phyloP scores from a whole-genome alignment of 2,329 filamentous ascomycete genomes.

The Hawksworthiomyces lignivorus region DNA sequence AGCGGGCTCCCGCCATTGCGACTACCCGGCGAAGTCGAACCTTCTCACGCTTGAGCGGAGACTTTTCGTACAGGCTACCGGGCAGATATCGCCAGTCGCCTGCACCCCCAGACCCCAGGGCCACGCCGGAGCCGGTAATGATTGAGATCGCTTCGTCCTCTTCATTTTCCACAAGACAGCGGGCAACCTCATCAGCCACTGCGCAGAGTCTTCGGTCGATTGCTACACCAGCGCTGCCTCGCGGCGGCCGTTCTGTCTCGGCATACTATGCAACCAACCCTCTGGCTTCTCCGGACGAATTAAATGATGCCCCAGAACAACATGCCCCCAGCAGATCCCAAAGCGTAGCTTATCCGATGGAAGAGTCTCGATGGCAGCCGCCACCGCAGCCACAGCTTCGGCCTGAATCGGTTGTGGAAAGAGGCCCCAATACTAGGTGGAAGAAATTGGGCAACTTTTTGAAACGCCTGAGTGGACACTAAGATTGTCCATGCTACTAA shows the following conservation, averaged over 20 bases:
- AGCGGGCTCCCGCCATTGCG: constrained; percentile 7
- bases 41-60: constrained; percentile 6
- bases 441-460: constrained; percentile 26
- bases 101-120: neutral
- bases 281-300: neutral
- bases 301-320: neutral
- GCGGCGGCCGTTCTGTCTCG: constrained; percentile 7
- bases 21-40: constrained; percentile 3
- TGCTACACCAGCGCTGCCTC: neutral
- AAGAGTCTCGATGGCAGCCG: no score
- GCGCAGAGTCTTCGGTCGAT: neutral
- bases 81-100: neutral
- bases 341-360: no score
- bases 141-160: neutral
- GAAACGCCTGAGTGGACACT: constrained; percentile 23
- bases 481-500: constrained; percentile 15
- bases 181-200: neutral
- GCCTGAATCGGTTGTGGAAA: constrained; percentile 8
- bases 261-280: constrained; percentile 11
- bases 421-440: constrained; percentile 17
- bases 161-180: neutral
- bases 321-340: neutral
- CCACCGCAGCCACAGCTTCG: neutral
- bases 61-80: constrained; percentile 6
- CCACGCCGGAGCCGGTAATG: neutral